phyloP scores from a whole-genome alignment of 306 rosid genomes.

The Lathyrus aphaca region DNA sequence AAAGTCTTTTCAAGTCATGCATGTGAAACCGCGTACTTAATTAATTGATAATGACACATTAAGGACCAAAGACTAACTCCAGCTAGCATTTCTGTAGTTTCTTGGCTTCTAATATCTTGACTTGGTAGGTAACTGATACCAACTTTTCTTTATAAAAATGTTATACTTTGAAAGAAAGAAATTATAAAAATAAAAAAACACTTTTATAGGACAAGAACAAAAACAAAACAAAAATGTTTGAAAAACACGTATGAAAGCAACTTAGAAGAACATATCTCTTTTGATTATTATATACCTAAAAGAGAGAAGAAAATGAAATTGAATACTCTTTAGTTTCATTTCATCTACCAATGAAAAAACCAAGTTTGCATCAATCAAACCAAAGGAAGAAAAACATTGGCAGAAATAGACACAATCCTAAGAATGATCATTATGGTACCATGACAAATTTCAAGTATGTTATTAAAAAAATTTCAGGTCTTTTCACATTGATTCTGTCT shows the following conservation, averaged over 20 bases:
- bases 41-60: background rate
- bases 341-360: constrained; percentile 61
- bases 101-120: constrained; percentile 21
- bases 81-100: background rate
- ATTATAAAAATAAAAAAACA: background rate
- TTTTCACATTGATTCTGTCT: constrained; percentile 44
- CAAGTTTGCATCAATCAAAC: constrained; percentile 35
- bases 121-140: background rate
- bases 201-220: background rate
- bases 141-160: constrained; percentile 21
- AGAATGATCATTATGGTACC: constrained; percentile 22
- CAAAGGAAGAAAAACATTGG: constrained; percentile 36
- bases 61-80: constrained; percentile 5
- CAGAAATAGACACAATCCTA: constrained; percentile 17
- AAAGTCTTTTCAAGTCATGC: background rate
- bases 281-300: constrained; percentile 1
- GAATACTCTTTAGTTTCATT: constrained; percentile 34
- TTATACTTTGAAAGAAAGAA: constrained; percentile 7
- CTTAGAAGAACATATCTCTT: constrained; percentile 7
- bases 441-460: constrained; percentile 49
- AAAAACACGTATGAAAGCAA: constrained; percentile 28
- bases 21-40: constrained; percentile 35
- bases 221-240: background rate
- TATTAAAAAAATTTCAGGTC: constrained; percentile 46
- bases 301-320: constrained; percentile 24